Evolutionary conservation across 768 basidiomycete species (phyloP), one percentile per base, ranked within the genome.

Genomic region (Saitozyma sp.): DNA sequence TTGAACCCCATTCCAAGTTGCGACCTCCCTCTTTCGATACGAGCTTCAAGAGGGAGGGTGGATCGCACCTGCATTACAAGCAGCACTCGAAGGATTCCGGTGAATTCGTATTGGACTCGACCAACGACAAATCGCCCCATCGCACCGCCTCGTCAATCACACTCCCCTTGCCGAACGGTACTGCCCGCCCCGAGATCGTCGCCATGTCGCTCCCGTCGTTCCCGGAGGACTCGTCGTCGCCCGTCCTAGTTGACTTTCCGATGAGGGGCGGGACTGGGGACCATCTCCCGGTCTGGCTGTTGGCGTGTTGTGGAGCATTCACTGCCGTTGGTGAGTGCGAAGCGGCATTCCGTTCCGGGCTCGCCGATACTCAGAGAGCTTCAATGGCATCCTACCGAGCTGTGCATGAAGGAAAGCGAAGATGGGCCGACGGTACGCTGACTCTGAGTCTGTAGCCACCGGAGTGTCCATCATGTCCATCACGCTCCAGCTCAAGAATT

Each of bases 401-500:
- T n/a, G n/a, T n/a, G n/a, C n/a, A n/a, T n/a, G n/a, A n/a, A n/a
- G n/a, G 20, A 46, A 4, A 16, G 5, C 50, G 29, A 42, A 37
- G n/a, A n/a, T n/a, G n/a, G n/a, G n/a, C n/a, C n/a, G n/a, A n/a
- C n/a, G n/a, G n/a, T n/a, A n/a, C n/a, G 29, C 29, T 29, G 29
- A 29, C 29, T 10, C 54, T 60, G 51, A 54, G 46, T 58, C 6
- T 56, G 14, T 20, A 74, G 78, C 80, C 13, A 78, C 77, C 16
- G 64, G 64, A 14, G 68, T 79, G 8, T 79, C 78, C 17, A 53
- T 78, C 50, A 78, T 78, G 75, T 76, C 74, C 9, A 79, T 80
- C 49, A 75, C 70, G 9, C 71, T 79, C 9, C 80, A 80, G 52
- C 60, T 79, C 37, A 79, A 80, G 67, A 70, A 71, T 49, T 80